These are phyloP conservation scores for Fonsecaea monophora DNA, from an alignment of 2,329 filamentous ascomycete genomes.

Conservation along the genomic window DNA sequence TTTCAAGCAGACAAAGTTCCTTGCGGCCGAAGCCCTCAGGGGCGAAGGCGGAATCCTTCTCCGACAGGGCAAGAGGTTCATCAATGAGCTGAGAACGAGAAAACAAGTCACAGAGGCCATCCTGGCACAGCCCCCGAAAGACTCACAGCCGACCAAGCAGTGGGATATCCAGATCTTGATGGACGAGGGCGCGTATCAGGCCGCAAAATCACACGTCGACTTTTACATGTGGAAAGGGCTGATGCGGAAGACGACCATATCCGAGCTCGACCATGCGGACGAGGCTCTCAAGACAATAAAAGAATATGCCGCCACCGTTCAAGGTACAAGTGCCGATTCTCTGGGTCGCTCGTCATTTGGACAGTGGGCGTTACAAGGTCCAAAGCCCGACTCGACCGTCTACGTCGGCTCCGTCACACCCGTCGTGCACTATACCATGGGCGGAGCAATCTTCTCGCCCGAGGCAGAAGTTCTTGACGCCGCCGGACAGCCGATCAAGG, in stretches of 20 bases:
- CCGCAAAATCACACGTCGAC: conserved; percentile 62
- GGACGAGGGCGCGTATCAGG: conserved; percentile 64
- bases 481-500: conserved; percentile 56
- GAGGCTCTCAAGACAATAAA: conserved; percentile 54
- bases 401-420: conserved; percentile 68
- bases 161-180: conserved; percentile 67
- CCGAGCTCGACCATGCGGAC: conserved; percentile 52
- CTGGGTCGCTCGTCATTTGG: conserved; percentile 62
- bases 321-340: conserved; percentile 49
- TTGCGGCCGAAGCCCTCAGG: conserved; percentile 68
- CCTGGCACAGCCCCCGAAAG: conserved; percentile 42
- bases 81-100: conserved; percentile 68
- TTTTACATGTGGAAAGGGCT: conserved; percentile 70
- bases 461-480: conserved; percentile 59
- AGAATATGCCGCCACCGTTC: conserved; percentile 57
- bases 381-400: conserved; percentile 59
- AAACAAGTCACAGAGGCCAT: conserved; percentile 63
- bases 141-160: conserved; percentile 51
- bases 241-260: conserved; percentile 62
- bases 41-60: conserved; percentile 69
- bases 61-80: conserved; percentile 58
- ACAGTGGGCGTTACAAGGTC: conserved; percentile 60
- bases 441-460: conserved; percentile 65
- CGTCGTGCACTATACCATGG: conserved; percentile 72
- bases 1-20: conserved; percentile 62